Base-by-base conservation (phyloP, 805 yeast genomes). In the Yarrowia sp. region DNA sequence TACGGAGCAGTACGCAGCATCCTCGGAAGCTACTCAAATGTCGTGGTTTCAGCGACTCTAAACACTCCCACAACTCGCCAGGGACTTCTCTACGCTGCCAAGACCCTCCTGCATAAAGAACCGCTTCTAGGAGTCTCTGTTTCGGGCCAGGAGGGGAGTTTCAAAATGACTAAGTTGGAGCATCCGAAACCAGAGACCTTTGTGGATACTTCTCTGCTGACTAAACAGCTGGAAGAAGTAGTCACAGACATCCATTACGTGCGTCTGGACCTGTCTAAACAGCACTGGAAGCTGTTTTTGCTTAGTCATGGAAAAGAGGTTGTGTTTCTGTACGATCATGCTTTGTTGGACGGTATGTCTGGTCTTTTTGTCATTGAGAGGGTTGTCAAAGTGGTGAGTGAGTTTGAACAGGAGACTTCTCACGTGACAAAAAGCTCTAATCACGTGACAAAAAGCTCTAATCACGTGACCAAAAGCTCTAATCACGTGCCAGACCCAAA, bases 281-380 rank as follows among this genome's bases (percentile, higher is more conserved):
- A 69, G 3, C 62, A 64, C n/a, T 70, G 72, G 72, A 64, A 69
- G n/a, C 24, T 70, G 22, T 43, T 58, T 11, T 65, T 70, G 7
- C 10, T 67, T 10, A 65, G 56, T 4, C 36, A 41, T 7, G 36
- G 51, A 19, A 32, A 52, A 16, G 51, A 38, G 14, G 51, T 67
- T 4, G 65, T 63, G 28, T 71, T 68, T 65, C 66, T 56, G 11
- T 71, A 66, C 58, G 71, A 71, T 40, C 73, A 71, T 54, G 46
- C 69, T 1, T 33, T 65, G 11, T 63, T 59, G 58, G 73, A 71
- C 43, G 73, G 72, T n/a, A 67, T 65, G 56, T 66, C 70, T 2
- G 72, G 73, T 1, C 41, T 66, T 7, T 26, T 36, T 24, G 61
- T n/a, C 0, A 52, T 52, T 6, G 44, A 36, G 10, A 28, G 16